Evolutionary conservation across 139 green algal genomes (phyloP), one percentile per base, ranked within the genome.

Genomic region (Diplosphaera chodatii): DNA sequence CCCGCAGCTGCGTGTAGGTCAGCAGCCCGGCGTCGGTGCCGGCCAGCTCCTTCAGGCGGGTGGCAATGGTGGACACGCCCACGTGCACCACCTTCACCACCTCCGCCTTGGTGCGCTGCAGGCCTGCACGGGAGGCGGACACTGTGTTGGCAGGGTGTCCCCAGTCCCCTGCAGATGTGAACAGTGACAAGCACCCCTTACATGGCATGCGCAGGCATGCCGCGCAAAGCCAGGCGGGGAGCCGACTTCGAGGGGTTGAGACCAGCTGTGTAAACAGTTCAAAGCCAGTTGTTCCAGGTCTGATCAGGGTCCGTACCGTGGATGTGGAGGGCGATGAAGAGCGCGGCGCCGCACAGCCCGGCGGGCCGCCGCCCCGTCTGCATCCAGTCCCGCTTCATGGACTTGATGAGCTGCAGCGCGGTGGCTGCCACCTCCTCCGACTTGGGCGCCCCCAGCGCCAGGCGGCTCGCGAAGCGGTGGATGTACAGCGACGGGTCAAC

Each of bases 371-470:
- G 78, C 5, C 95, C 95, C 20, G 94, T 98, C 80, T 97, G 93
- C 84, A 99, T 97, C 95, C 95, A 99, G 85, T 99, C 95, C 0
- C 95, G 87, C 84, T 99, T 99, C 95, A 99, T 99, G 75, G 80
- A 88, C 37, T 85, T 84, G 4, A 98, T 90, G 72, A 99, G 86
- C 29, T 89, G 83, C 73, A 97, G 80, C 1, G 92, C 89, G 13
- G 94, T 97, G 83, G 88, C 88, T 31, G 78, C 77, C 27, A 98
- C 85, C 10, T 32, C 66, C 28, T 73, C 27, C 40, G 70, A 37
- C 55, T 76, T 76, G 41, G 76, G n/a, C n/a, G n/a, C 41, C 10
- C 55, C 67, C 22, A 34, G 64, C 32, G 29, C 68, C 29, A 96
- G 82, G 10, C 78, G 77, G 68, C 95, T 87, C 4, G 89, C 90